Base-by-base conservation (phyloP, 1,139 yeast species). In the Magnusiomyces fungicola region DNA sequence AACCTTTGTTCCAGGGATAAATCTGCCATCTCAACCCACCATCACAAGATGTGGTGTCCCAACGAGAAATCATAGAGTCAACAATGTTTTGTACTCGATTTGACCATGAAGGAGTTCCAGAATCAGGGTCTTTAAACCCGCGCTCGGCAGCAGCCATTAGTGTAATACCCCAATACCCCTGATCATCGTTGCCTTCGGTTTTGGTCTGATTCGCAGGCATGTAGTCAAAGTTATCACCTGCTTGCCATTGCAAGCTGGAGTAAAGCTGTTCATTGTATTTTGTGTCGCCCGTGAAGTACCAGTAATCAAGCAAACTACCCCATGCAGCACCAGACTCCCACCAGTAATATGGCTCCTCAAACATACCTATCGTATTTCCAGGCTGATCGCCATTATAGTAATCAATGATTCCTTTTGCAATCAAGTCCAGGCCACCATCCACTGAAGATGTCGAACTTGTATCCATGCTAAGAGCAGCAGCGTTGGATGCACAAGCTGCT, bases 281-380 rank as follows among this genome's bases (percentile, higher is more conserved):
- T 59, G 79, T 81, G 63, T 88, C 82, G 45, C 84, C 78, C 72
- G 87, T 79, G 61, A 74, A 81, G 61, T 65, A 82, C 69, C 87
- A 76, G 65, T 81, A 84, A 65, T 89, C 96, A 43, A 89, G 68
- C 74, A 90, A 72, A 21, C 86, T 75, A 3, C 96, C 95, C 87
- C 89, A 87, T 3, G 95, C 97, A 56, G 95, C 96, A 62, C 97
- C 97, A 33, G 96, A 96, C 70, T 89, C 92, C 97, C 97, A 89
- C 97, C 97, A 90, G 72, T 89, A 90, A 73, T 89, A 89, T 1
- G 97, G 97, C 64, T 70, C 67, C 1, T 83, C 69, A 65, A 89
- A 85, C 92, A 83, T 81, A 48, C 97, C 97, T 5, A 41, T 33
- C 3, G 44, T 18, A 16, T 46, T 46, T 2, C 42, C 87, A 69